Conservation (phyloP, 1,139 yeast genomes). For the Diutina scorzettiae region DNA sequence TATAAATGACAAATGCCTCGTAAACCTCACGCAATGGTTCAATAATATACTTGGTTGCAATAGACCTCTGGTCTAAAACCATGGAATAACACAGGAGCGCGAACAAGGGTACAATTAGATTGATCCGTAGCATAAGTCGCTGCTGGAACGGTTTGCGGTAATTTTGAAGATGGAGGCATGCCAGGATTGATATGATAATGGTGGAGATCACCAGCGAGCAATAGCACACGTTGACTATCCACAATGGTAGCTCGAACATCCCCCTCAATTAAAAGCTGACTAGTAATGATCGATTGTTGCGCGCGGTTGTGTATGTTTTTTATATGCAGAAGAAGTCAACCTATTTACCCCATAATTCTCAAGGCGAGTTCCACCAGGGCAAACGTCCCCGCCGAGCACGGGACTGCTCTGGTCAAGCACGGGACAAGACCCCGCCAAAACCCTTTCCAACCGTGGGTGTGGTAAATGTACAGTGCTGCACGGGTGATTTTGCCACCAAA, state of each 20-base stretch:
- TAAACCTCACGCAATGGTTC: conserved; percentile 82
- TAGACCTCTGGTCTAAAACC: conserved; percentile 31
- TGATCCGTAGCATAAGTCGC: conserved; percentile 72
- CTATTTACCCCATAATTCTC: conserved; percentile 40
- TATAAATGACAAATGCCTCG: conserved; percentile 92
- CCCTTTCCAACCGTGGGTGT: conserved; percentile 38
- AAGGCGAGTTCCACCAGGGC: conserved; percentile 66
- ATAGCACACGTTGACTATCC: conserved; percentile 23
- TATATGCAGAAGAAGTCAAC: too few relatives aligned
- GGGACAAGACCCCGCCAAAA: conserved; percentile 69
- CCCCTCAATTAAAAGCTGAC: too few relatives aligned
- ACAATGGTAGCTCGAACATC: conserved; percentile 15
- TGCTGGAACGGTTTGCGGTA: conserved; percentile 88
- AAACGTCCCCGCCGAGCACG: conserved; percentile 69
- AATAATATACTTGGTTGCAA: conserved; percentile 32
- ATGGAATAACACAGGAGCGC: conserved; percentile 42
- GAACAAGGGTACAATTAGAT: conserved; percentile 50
- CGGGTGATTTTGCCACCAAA: conserved; percentile 33
- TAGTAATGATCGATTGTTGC: too few relatives aligned
- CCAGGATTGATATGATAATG: conserved; percentile 20
- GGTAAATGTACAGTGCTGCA: conserved; percentile 37
- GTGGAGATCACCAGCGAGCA: conserved; percentile 24
- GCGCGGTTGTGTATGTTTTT: too few relatives aligned
- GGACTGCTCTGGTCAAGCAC: conserved; percentile 56
- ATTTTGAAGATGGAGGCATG: conserved; percentile 34